phyloP scores from a whole-genome alignment of 1,284 basidiomycete genomes.

The Fomes fomentarius region DNA sequence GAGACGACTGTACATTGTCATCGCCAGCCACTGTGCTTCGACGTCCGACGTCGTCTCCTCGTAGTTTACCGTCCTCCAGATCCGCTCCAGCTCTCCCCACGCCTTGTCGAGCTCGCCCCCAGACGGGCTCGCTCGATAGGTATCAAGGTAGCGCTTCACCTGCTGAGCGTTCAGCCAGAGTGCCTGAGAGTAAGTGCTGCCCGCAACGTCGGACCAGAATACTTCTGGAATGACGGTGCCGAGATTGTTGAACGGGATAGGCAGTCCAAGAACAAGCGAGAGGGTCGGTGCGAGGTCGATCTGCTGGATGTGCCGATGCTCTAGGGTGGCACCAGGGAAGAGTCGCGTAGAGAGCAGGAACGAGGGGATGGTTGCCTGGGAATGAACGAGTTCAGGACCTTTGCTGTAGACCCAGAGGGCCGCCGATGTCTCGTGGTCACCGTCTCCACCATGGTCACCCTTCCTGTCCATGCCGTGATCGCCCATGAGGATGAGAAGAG shows the following conservation, averaged over 20 bases:
- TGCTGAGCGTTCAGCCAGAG: slow-evolving; percentile 79
- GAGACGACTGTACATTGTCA: slow-evolving; percentile 61
- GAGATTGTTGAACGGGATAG: slow-evolving; percentile 95
- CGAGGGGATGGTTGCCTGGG: slow-evolving; percentile 41
- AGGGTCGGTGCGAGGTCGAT: slow-evolving; percentile 94
- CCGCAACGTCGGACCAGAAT: slow-evolving; percentile 51
- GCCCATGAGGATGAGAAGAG: slow-evolving; percentile 89
- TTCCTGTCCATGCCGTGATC: slow-evolving; percentile 98
- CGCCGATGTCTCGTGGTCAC: slow-evolving; percentile 82
- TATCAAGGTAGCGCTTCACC: slow-evolving; percentile 76
- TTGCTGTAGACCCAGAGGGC: slow-evolving; percentile 94
- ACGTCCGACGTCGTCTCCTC: slow-evolving; percentile 8
- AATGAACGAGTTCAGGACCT: slow-evolving; percentile 45
- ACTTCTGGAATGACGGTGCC: slow-evolving; percentile 91
- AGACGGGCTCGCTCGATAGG: slow-evolving; percentile 71
- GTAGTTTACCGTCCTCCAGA: slow-evolving; percentile 46
- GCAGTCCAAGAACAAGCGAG: slow-evolving; percentile 89
- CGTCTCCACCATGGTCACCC: slow-evolving; percentile 97
- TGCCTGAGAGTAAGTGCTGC: slow-evolving; percentile 48
- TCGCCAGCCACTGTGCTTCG: slow-evolving; percentile 40
- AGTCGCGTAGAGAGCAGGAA: slow-evolving; percentile 53
- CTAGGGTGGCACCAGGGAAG: slow-evolving; percentile 62
- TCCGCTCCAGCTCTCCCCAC: slow-evolving; percentile 54
- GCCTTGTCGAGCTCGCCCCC: slow-evolving; percentile 73
- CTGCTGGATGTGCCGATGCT: slow-evolving; percentile 82